phyloP scores from a whole-genome alignment of 345 rosid genomes.

The Hibiscus tridactylites region DNA sequence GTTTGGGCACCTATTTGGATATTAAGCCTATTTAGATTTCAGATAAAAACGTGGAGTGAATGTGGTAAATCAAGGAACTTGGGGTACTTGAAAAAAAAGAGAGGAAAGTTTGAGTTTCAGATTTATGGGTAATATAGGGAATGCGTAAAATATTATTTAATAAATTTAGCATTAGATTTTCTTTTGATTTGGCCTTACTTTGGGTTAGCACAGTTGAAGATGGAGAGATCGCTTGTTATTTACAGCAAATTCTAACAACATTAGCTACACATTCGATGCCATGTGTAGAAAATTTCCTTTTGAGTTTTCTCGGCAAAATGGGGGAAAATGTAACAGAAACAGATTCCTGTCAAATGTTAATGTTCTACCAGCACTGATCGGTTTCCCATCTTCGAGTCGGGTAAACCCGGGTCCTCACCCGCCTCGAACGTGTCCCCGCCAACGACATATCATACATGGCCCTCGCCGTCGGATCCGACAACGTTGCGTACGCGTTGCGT shows the following conservation, averaged over 20 bases:
- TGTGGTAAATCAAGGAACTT: no score
- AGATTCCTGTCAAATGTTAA: neutral
- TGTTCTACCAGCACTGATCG: conserved; percentile 75
- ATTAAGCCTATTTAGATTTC: no score
- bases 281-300: neutral
- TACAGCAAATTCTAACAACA: neutral
- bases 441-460: conserved; percentile 57
- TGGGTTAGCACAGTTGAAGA: no score
- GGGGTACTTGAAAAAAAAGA: no score
- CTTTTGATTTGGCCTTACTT: no score
- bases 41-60: no score
- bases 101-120: no score
- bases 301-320: neutral
- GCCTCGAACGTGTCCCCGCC: conserved; percentile 9
- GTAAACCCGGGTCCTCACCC: conserved; percentile 22
- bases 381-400: conserved; percentile 16
- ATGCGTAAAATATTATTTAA: no score
- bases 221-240: neutral
- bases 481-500: conserved; percentile 60
- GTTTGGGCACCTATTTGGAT: no score
- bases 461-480: conserved; percentile 65
- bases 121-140: no score
- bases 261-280: neutral
- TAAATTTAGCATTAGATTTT: no score
- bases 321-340: neutral